Conservation (phyloP, 768 basidiomycete species). For the Trametes cingulata region DNA sequence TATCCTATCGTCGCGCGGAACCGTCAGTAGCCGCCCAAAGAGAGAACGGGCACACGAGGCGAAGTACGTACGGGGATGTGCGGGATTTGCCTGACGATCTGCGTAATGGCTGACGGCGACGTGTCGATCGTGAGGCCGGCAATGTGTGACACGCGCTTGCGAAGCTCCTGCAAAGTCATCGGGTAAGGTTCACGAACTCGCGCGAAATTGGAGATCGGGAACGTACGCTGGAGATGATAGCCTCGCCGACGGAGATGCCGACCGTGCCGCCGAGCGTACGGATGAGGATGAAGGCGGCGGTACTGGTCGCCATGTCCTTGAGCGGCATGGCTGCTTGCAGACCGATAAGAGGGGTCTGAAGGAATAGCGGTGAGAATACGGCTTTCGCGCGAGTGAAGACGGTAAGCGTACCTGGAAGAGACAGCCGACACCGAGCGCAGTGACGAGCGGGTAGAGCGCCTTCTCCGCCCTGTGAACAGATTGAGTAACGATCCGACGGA, state of each 20-base stretch:
- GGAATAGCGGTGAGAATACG: constrained; percentile 7
- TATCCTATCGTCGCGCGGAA: constrained; percentile 44
- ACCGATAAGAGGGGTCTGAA: constrained; percentile 65
- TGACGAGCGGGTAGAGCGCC: constrained; percentile 63
- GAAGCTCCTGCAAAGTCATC: constrained; percentile 34
- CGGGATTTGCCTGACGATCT: constrained; percentile 47
- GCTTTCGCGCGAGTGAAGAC: background rate
- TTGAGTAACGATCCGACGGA: background rate
- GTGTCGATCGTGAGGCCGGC: constrained; percentile 43
- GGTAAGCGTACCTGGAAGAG: constrained; percentile 51
- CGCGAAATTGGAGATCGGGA: background rate
- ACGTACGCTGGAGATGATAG: constrained; percentile 61
- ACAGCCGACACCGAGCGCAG: constrained; percentile 64
- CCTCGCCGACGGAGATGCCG: constrained; percentile 72
- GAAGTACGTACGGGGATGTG: constrained; percentile 42
- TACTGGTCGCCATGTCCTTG: constrained; percentile 84
- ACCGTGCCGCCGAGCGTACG: constrained; percentile 78
- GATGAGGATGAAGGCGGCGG: constrained; percentile 68
- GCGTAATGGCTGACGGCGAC: constrained; percentile 43
- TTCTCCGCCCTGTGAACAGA: constrained; percentile 44
- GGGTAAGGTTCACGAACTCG: background rate
- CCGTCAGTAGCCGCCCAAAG: background rate
- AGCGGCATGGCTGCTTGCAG: constrained; percentile 88
- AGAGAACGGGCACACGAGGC: no score
- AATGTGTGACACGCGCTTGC: constrained; percentile 40